Evolutionary conservation across 1,284 basidiomycete species (phyloP), one percentile per base, ranked within the genome.

Genomic region (Xanthoconium separans): DNA sequence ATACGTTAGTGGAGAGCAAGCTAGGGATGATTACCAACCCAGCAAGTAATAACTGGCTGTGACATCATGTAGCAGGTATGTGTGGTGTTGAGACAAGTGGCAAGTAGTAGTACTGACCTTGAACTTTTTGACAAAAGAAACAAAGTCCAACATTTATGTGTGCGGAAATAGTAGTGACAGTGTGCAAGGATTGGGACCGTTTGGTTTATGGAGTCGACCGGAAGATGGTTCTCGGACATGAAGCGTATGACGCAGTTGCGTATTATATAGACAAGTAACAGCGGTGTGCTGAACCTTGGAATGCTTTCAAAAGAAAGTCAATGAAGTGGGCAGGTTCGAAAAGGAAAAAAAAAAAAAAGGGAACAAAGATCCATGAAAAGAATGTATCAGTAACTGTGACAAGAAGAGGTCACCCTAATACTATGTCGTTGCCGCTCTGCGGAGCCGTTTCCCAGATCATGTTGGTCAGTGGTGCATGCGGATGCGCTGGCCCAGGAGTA

Each of bases 371-470:
- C 31, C 37, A 39, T 31, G 30, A 44, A 47, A 42, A 46, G 36
- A 34, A 29, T 15, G 27, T 27, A 45, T 59, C 47, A 56, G 59
- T 44, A 50, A 49, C 44, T 46, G 43, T 41, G 20, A 51, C 39
- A 20, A 46, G 46, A 30, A 37, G 3, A 9, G 18, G 43, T 70
- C 55, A 69, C 40, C 70, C 70, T 12, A 71, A 54, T 13, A 69
- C 65, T n/a, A 72, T 55, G 41, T 69, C 70, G 33, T 67, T 58
- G 30, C 68, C 65, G n/a, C 58, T 57, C 44, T 57, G 67, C 12
- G 67, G n/a, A 29, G 66, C 44, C 36, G 67, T 29, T 50, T 69
- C 70, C 67, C 70, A 69, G 5, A 65, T 54, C 61, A 59, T 64
- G 50, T 66, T 63, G 34, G 47, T 43, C 12, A 66, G 46, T 15